Conservation (phyloP, 106 monocot genomes). For the Dendrobium huoshanense region DNA sequence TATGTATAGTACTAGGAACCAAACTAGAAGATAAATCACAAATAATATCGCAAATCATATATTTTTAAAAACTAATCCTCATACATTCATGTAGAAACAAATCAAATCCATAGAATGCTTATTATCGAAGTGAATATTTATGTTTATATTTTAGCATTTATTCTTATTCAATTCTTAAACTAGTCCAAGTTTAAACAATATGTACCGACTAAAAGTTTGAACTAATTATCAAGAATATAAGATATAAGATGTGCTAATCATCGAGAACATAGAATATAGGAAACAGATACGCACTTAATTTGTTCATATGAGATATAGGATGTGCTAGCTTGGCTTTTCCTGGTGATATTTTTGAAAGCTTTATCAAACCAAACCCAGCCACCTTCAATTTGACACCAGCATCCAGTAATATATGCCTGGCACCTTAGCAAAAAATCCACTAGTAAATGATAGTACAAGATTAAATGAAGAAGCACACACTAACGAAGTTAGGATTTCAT, state of each 20-base stretch:
- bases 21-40: too few relatives aligned
- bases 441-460: constrained; percentile 34
- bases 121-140: too few relatives aligned
- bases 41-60: too few relatives aligned
- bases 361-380: constrained; percentile 82
- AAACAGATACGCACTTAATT: background rate
- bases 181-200: background rate
- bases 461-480: constrained; percentile 11
- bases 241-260: background rate
- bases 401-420: constrained; percentile 94
- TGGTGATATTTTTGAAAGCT: constrained; percentile 61
- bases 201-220: background rate
- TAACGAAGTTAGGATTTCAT: background rate
- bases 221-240: background rate
- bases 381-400: constrained; percentile 77
- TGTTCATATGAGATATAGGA: constrained; percentile 27
- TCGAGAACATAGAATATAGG: background rate
- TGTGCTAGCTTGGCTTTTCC: constrained; percentile 56
- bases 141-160: too few relatives aligned
- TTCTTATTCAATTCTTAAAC: background rate
- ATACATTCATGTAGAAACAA: too few relatives aligned
- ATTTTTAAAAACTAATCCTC: too few relatives aligned
- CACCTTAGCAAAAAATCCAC: constrained; percentile 81
- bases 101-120: too few relatives aligned
- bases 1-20: too few relatives aligned